These are phyloP conservation scores for Pythium periplocum DNA, from an alignment of 352 stramenopile genomes.

Conservation along the genomic window DNA sequence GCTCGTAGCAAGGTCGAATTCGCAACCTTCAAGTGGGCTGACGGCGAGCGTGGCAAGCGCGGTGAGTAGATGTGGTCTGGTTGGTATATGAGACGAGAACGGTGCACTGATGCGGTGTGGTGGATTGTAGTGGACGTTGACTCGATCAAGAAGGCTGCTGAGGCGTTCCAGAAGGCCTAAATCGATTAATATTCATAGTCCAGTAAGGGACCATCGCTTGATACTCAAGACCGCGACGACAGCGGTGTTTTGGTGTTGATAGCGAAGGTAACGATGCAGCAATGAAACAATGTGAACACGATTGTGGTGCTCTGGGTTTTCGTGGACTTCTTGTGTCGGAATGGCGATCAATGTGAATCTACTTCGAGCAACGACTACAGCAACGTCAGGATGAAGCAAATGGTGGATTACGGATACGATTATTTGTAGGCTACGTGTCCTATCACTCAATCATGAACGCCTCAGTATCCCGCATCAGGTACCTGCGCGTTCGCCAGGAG, in stretches of 20 bases:
- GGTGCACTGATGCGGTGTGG: neutral
- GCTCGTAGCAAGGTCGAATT: conserved; percentile 75
- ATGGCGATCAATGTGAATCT: too few species aligned
- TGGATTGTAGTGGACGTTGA: conserved; percentile 46
- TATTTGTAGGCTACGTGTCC: too few species aligned
- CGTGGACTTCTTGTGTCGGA: too few species aligned
- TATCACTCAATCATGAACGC: conserved; percentile 17
- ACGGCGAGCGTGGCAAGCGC: conserved; percentile 73
- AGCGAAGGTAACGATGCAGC: too few species aligned
- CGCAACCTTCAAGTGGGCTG: conserved; percentile 81
- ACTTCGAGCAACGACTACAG: too few species aligned
- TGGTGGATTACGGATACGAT: too few species aligned
- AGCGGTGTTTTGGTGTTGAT: too few species aligned
- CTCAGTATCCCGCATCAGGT: conserved; percentile 30
- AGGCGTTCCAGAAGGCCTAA: conserved; percentile 76
- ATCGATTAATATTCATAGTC: conserved; percentile 15
- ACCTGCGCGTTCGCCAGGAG: conserved; percentile 34
- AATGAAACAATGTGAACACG: too few species aligned
- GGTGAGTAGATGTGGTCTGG: conserved; percentile 22
- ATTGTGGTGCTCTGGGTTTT: too few species aligned
- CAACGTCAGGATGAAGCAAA: too few species aligned
- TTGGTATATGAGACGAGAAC: neutral
- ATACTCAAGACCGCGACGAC: too few species aligned
- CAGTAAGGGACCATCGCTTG: neutral
- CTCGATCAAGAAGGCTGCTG: conserved; percentile 80